These are phyloP conservation scores for Rhizopus stolonifer DNA, from an alignment of 371 early-diverging fungal species.

Conservation along the genomic window DNA sequence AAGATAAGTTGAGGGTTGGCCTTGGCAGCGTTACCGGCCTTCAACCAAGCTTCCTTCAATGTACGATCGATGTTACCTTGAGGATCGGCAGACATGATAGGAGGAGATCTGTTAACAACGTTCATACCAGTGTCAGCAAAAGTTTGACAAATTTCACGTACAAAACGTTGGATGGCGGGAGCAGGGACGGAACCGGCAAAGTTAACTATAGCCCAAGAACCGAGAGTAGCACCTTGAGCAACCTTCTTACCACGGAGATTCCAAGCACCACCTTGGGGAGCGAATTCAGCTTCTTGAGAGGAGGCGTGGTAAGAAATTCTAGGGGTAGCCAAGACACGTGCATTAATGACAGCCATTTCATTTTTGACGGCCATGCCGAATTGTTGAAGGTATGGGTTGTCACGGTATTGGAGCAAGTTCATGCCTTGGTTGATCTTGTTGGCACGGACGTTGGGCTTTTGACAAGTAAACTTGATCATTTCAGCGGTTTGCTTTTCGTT, in stretches of 20 bases:
- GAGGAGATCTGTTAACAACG: slow-evolving; percentile 54
- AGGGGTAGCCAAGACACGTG: slow-evolving; percentile 81
- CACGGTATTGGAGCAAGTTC: slow-evolving; percentile 48
- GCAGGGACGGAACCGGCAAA: slow-evolving; percentile 44
- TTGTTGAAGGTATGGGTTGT: slow-evolving; percentile 60
- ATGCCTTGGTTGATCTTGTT: slow-evolving; percentile 62
- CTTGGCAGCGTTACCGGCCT: slow-evolving; percentile 72
- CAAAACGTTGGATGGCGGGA: slow-evolving; percentile 50
- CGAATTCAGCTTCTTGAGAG: slow-evolving; percentile 60
- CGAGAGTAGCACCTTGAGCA: slow-evolving; percentile 70
- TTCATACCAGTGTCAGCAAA: slow-evolving; percentile 71
- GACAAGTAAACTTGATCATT: slow-evolving; percentile 93
- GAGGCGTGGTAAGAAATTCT: slow-evolving; percentile 67
- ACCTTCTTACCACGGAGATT: slow-evolving; percentile 88
- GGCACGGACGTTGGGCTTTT: slow-evolving; percentile 73
- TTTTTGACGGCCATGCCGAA: slow-evolving; percentile 73
- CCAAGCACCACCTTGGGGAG: slow-evolving; percentile 87
- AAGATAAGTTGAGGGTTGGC: slow-evolving; percentile 74
- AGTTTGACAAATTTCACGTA: slow-evolving; percentile 55
- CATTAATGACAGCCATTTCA: slow-evolving; percentile 57
- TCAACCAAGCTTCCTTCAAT: slow-evolving; percentile 72
- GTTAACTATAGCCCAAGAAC: slow-evolving; percentile 84
- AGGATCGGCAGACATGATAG: slow-evolving; percentile 71
- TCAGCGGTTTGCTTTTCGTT: slow-evolving; percentile 89
- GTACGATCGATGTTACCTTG: slow-evolving; percentile 61